Base-by-base conservation (phyloP, 139 green algal genomes). In the Chlorella sp. region DNA sequence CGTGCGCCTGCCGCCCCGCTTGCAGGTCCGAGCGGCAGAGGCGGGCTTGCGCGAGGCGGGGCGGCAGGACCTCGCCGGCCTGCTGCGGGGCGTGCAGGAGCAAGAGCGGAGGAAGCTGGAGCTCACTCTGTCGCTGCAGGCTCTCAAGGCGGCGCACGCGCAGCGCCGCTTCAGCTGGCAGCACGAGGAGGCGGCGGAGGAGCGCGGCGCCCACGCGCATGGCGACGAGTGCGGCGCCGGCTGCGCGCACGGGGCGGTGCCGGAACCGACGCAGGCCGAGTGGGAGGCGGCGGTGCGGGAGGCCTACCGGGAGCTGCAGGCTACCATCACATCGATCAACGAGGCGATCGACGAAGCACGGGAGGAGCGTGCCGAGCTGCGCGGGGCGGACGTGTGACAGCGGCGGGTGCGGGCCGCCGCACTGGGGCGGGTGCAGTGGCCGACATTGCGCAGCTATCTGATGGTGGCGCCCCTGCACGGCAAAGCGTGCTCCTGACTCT, bases 31-130 rank as follows among this genome's bases (percentile, higher is more conserved):
- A 1, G 65, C 23, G 8, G 6, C 63, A 3, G 76, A 83, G 48
- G 40, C 40, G 53, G 69, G 38, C 14, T 53, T 75, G 53, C 14
- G 4, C 3, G 38, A 41, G 41, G 27, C n/a, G 14, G 76, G 66
- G 29, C 50, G 46, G 53, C 11, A 3, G 2, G 72, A 87, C 25
- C 36, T 74, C 25, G 79, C 82, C 31, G 80, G 11, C 7, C 63
- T 87, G 51, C 69, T 87, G 71, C 69, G 75, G 8, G 51, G 31
- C 4, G 60, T 87, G 61, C 84, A 90, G 84, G 84, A 92, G 29
- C 63, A 63, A 23, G 85, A 90, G 77, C 74, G 87, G 1, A 77
- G 83, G 19, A 90, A 90, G 83, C 80, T 90, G 75, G 67, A 66
- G 23, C 68, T 90, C 17, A 89, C 80, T 14, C 76, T 90, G 55